Conservation (phyloP, 352 stramenopile species). For the Thraustochytrium striatum region DNA sequence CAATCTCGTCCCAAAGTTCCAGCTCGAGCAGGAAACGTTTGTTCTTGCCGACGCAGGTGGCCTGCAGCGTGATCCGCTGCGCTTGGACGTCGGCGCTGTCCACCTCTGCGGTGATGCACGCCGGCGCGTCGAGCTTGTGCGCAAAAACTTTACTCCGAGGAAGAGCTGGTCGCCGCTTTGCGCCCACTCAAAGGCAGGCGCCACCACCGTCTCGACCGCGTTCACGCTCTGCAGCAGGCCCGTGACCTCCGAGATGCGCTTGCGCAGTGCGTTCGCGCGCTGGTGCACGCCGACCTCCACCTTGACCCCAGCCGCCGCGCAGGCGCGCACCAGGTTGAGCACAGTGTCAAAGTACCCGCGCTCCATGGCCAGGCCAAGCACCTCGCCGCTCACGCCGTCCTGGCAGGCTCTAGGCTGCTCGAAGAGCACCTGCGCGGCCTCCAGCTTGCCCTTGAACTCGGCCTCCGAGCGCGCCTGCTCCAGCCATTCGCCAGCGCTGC, state of each 20-base stretch:
- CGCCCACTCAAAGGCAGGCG: conserved; percentile 58
- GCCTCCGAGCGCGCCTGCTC: too few relatives aligned
- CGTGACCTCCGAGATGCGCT: neutral
- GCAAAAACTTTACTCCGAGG: conserved; percentile 56
- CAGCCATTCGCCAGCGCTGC: too few relatives aligned
- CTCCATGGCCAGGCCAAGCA: neutral
- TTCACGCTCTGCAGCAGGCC: neutral
- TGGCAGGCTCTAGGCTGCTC: neutral
- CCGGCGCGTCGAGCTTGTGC: conserved; percentile 57
- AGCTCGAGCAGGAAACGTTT: conserved; percentile 56
- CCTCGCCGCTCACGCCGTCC: neutral
- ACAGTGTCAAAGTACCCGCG: neutral
- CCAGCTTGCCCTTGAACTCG: too few relatives aligned
- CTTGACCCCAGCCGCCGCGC: conserved; percentile 5
- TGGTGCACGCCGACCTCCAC: conserved; percentile 4
- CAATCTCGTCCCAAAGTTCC: conserved; percentile 50
- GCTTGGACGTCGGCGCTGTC: conserved; percentile 27
- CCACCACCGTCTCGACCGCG: neutral
- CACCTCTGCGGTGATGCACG: conserved; percentile 32
- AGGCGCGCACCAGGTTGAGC: neutral
- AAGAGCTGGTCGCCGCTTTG: conserved; percentile 53
- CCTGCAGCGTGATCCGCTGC: conserved; percentile 46
- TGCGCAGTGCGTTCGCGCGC: neutral
- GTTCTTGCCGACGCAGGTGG: conserved; percentile 48
- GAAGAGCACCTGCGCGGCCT: neutral